phyloP scores from a whole-genome alignment of 371 early-diverging fungal genomes.

The Encephalitozoon intestinalis region DNA sequence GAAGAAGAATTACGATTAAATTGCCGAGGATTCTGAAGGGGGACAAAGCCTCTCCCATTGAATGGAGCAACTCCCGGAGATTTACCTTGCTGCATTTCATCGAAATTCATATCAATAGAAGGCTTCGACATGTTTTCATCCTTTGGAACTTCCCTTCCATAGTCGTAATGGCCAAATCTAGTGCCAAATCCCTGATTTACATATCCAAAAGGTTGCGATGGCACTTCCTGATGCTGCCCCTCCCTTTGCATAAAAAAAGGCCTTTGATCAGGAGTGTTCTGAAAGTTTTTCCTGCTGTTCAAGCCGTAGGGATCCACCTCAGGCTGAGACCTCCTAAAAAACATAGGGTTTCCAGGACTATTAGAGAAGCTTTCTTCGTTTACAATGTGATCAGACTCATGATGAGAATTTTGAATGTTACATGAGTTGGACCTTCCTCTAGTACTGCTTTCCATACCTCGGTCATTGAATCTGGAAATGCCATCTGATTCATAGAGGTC shows the following conservation, averaged over 20 bases:
- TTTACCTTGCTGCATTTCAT: background rate
- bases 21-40: background rate
- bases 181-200: background rate
- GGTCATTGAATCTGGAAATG: background rate
- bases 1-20: background rate
- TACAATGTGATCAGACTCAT: background rate
- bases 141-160: background rate
- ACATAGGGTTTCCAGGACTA: background rate
- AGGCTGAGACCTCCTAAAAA: background rate
- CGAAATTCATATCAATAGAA: background rate
- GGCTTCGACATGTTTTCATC: background rate
- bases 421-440: constrained; percentile 3
- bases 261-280: background rate
- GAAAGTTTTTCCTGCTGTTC: background rate
- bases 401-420: background rate
- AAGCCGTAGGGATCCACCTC: background rate
- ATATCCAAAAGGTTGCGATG: background rate
- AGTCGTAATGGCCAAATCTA: background rate
- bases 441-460: background rate
- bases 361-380: background rate
- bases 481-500: background rate
- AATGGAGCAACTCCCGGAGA: background rate
- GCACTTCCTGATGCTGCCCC: background rate
- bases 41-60: background rate
- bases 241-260: background rate